A percentile compares a stretch with the other conserved stretches of the same genome.
These are phyloP conservation scores for Coemansia sp. DNA, from an alignment of 192 early-diverging fungal species.

Conservation along the genomic window DNA sequence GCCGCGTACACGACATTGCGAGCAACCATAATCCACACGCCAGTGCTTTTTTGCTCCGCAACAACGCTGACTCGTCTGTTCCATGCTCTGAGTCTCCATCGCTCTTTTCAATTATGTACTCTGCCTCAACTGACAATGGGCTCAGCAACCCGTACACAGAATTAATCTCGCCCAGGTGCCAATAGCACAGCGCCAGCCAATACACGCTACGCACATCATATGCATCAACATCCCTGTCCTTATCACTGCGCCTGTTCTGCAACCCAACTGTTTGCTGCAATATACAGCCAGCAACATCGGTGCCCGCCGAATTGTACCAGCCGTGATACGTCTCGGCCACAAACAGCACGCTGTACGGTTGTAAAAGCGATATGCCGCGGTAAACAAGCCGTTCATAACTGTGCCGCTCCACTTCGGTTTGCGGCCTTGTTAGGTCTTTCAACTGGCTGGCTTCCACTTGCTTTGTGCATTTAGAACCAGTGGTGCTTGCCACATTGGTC, in stretches of 20 bases:
- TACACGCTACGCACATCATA: conserved; percentile 50
- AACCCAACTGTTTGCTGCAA: conserved; percentile 32
- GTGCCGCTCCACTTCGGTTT: conserved; percentile 25
- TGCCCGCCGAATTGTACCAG: conserved; percentile 33
- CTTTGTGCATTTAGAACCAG: neutral
- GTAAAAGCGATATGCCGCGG: conserved; percentile 41
- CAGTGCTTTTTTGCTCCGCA: conserved; percentile 34
- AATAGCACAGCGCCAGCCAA: conserved; percentile 52
- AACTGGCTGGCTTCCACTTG: neutral
- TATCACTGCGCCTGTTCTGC: neutral
- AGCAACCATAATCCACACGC: conserved; percentile 49
- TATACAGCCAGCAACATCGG: conserved; percentile 35
- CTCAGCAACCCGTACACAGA: conserved; percentile 30
- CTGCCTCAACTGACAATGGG: conserved; percentile 25
- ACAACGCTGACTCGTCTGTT: neutral
- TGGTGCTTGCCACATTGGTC: neutral
- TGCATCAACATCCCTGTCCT: neutral
- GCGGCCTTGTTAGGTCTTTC: conserved; percentile 19
- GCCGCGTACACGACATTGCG: conserved; percentile 42
- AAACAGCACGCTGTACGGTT: conserved; percentile 43
- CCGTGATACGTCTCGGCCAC: conserved; percentile 48
- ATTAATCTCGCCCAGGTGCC: conserved; percentile 49
- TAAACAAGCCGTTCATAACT: conserved; percentile 43
- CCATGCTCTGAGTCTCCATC: conserved; percentile 4
- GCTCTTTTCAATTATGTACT: conserved; percentile 25